Percentiles rank a stretch among this genome's conserved stretches.
Evolutionary conservation across 768 basidiomycete genomes (phyloP).

Genomic region (Tephrocybe sp.): DNA sequence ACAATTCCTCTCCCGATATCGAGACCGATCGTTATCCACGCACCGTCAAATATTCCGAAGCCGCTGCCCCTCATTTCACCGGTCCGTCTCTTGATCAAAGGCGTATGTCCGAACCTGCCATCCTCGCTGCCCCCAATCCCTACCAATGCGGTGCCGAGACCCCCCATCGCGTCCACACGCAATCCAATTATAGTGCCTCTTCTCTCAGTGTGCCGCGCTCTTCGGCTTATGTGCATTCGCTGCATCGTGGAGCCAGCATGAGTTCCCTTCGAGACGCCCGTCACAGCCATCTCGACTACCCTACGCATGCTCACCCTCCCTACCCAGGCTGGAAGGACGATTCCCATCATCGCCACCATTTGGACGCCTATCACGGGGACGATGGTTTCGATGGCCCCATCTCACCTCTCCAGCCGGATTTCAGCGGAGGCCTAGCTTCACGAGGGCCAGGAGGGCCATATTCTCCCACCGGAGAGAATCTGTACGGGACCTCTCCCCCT

Average conservation of each 20-base stretch:
- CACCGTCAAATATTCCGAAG: slow-evolving; percentile 32
- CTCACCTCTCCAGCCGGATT: slow-evolving; percentile 56
- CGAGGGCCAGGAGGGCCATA: slow-evolving; percentile 41
- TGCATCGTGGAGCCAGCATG: slow-evolving; percentile 46
- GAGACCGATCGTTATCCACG: slow-evolving; percentile 41
- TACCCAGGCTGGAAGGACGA: slow-evolving; percentile 36
- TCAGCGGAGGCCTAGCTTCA: slow-evolving; percentile 40
- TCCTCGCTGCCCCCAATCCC: slow-evolving; percentile 39
- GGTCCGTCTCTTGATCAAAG: slow-evolving; percentile 51
- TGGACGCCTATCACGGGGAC: slow-evolving; percentile 30
- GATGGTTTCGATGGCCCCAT: slow-evolving; percentile 46
- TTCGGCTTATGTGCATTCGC: slow-evolving; percentile 38
- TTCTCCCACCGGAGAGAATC: slow-evolving; percentile 45
- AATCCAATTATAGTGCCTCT: slow-evolving; percentile 36
- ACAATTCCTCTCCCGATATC: slow-evolving; percentile 32
- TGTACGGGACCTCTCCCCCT: slow-evolving; percentile 63
- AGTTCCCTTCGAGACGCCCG: slow-evolving; percentile 46
- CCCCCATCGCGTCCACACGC: slow-evolving; percentile 41
- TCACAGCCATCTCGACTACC: slow-evolving; percentile 36
- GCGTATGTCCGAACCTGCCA: slow-evolving; percentile 69
- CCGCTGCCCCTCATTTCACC: slow-evolving; percentile 33
- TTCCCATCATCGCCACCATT: slow-evolving; percentile 27
- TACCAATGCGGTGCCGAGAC: slow-evolving; percentile 30
- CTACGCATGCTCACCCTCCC: slow-evolving; percentile 27
- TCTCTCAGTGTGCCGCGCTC: slow-evolving; percentile 31